phyloP scores from a whole-genome alignment of 2,329 filamentous ascomycete species.

The Verticillium alfalfae region DNA sequence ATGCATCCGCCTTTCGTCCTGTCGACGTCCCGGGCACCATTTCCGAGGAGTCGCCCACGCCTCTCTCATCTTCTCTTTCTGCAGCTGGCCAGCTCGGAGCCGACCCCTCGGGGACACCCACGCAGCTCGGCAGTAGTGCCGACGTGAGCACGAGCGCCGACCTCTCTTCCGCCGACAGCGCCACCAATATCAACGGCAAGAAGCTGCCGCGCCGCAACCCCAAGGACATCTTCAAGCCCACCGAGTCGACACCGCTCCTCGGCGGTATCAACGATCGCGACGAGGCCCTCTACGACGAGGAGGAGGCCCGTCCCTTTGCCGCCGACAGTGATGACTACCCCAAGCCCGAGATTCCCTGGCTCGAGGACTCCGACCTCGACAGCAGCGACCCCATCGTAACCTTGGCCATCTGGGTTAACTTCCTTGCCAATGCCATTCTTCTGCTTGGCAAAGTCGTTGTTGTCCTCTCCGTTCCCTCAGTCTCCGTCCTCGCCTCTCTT shows the following conservation, averaged over 20 bases:
- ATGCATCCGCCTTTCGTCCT: conserved; percentile 46
- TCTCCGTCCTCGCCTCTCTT: conserved; percentile 74
- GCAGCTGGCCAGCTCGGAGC: background rate
- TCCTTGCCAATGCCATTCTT: conserved; percentile 70
- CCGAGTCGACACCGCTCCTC: conserved; percentile 64
- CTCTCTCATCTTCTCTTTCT: background rate
- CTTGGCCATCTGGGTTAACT: conserved; percentile 83
- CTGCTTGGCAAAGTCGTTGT: conserved; percentile 73
- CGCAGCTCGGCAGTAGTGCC: conserved; percentile 51
- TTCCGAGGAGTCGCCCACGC: conserved; percentile 53
- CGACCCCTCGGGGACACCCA: conserved; percentile 48
- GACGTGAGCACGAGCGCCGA: conserved; percentile 20
- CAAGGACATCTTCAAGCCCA: conserved; percentile 76
- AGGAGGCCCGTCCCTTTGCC: conserved; percentile 29
- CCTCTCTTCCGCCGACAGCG: conserved; percentile 2
- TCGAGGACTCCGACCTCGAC: conserved; percentile 67
- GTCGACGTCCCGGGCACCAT: conserved; percentile 68
- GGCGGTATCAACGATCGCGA: conserved; percentile 34
- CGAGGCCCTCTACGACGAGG: conserved; percentile 33
- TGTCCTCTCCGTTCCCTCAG: conserved; percentile 70
- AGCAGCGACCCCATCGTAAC: conserved; percentile 71
- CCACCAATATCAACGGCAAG: conserved; percentile 21
- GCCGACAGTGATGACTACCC: conserved; percentile 24
- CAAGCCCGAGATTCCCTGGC: conserved; percentile 59
- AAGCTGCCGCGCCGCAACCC: conserved; percentile 74